A percentile compares a stretch with the other conserved stretches of the same genome.
These are phyloP conservation scores for Annona cherimola DNA, from an alignment of 164 flowering plant genomes.

Conservation along the genomic window DNA sequence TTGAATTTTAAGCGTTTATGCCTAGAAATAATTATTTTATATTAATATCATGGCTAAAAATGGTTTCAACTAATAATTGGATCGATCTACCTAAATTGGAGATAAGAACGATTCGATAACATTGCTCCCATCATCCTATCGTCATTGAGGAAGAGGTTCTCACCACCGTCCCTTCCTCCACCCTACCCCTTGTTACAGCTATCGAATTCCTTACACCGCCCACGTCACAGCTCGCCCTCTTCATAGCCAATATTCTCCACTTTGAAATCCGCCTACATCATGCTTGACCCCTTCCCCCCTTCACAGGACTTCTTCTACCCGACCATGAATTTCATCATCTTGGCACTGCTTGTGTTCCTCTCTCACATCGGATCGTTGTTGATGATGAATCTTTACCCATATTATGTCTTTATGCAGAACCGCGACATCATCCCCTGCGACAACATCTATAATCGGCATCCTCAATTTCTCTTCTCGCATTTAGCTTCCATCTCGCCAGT, in stretches of 20 bases:
- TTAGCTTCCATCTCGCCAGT: too few species aligned
- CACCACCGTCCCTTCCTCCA: slow-evolving; percentile 70
- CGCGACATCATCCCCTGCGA: slow-evolving; percentile 88
- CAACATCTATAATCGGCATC: slow-evolving; percentile 14
- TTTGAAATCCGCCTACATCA: slow-evolving; percentile 68
- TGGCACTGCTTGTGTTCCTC: slow-evolving; percentile 57
- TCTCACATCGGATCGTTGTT: slow-evolving; percentile 64
- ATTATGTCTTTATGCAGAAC: slow-evolving; percentile 94
- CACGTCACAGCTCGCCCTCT: slow-evolving; percentile 64
- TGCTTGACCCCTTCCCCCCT: slow-evolving; percentile 91
- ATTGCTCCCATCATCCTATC: slow-evolving; percentile 11
- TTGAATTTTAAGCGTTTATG: too few species aligned
- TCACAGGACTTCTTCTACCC: slow-evolving; percentile 92
- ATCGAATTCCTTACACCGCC: slow-evolving; percentile 70
- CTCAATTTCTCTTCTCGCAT: too few species aligned
- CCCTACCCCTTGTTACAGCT: slow-evolving; percentile 81
- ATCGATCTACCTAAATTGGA: too few species aligned
- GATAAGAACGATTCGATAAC: too few species aligned
- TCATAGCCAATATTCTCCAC: slow-evolving; percentile 67
- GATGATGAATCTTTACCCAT: slow-evolving; percentile 95
- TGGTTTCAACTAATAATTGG: too few species aligned
- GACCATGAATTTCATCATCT: slow-evolving; percentile 38
- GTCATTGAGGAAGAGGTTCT: slow-evolving; percentile 92
- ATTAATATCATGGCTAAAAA: too few species aligned
- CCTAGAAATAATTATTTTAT: too few species aligned